Percentiles rank a stretch among this genome's conserved stretches.
phyloP scores from a whole-genome alignment of 225 moss, liverwort and hornwort genomes.

The Neckera pumila region DNA sequence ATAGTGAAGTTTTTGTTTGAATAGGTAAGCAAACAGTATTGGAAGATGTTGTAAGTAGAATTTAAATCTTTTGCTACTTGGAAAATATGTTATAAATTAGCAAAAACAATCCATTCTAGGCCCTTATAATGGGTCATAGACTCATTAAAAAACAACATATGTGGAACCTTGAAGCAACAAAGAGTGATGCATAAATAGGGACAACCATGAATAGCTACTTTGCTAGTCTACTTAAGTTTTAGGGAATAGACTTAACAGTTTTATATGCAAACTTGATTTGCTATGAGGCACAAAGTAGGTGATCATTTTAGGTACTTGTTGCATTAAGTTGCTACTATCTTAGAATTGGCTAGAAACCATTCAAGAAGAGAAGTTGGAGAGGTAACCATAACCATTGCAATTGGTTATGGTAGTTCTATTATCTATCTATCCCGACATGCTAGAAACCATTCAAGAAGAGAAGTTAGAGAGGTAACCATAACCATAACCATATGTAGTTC shows the following conservation, averaged over 20 bases:
- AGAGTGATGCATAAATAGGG: not conserved
- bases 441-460: not conserved
- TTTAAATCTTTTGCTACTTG: not conserved
- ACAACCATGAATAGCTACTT: not conserved
- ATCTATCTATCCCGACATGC: not conserved
- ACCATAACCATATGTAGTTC: fast-evolving
- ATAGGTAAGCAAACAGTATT: fast-evolving
- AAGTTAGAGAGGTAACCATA: not conserved
- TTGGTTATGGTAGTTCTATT: not conserved
- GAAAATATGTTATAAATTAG: not conserved
- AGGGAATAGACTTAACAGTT: not conserved
- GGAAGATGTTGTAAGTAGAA: not conserved
- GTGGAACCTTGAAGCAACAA: not conserved
- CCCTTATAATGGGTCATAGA: not conserved
- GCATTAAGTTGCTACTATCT: not conserved
- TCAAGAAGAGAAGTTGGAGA: not conserved
- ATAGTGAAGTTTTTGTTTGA: not conserved
- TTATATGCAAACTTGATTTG: not conserved
- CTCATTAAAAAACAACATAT: not conserved
- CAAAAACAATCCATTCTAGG: no score
- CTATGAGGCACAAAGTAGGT: not conserved
- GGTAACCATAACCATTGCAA: no score
- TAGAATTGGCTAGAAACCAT: not conserved
- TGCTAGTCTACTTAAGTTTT: not conserved
- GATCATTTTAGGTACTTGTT: not conserved